These are phyloP conservation scores for Bassia scoparia DNA, from an alignment of 148 eudicot species.

Conservation along the genomic window DNA sequence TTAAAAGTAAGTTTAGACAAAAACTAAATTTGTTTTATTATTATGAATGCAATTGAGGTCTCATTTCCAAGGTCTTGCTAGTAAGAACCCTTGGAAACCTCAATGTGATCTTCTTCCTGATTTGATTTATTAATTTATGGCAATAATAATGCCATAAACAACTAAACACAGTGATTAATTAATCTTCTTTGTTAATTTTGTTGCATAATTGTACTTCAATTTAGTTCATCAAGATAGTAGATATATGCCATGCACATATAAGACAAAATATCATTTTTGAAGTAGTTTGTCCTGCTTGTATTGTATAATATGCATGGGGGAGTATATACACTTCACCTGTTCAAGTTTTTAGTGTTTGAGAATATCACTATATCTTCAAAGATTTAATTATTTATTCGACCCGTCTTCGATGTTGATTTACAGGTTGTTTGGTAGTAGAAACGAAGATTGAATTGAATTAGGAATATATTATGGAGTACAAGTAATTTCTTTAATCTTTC, in stretches of 20 bases:
- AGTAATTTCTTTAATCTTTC: no score
- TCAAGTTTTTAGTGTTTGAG: background rate
- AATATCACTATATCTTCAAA: background rate
- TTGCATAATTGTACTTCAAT: background rate
- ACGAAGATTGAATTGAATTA: no score
- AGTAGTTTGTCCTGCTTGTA: background rate
- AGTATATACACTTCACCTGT: conserved; percentile 1
- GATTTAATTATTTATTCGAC: background rate
- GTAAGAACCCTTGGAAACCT: background rate
- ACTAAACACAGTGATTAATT: background rate
- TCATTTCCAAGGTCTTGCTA: background rate
- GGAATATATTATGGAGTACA: no score
- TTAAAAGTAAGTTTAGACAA: no score
- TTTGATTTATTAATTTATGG: conserved; percentile 8
- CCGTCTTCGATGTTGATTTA: background rate
- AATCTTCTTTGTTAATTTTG: background rate
- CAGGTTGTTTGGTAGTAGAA: no score
- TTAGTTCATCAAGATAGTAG: background rate
- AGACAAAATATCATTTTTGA: background rate
- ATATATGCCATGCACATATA: background rate
- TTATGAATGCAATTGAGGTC: background rate
- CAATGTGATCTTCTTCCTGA: background rate
- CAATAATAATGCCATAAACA: background rate
- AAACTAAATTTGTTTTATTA: background rate
- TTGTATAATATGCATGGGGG: background rate